phyloP scores from a whole-genome alignment of 1,139 yeast species.

The Suhomyces terraborum region DNA sequence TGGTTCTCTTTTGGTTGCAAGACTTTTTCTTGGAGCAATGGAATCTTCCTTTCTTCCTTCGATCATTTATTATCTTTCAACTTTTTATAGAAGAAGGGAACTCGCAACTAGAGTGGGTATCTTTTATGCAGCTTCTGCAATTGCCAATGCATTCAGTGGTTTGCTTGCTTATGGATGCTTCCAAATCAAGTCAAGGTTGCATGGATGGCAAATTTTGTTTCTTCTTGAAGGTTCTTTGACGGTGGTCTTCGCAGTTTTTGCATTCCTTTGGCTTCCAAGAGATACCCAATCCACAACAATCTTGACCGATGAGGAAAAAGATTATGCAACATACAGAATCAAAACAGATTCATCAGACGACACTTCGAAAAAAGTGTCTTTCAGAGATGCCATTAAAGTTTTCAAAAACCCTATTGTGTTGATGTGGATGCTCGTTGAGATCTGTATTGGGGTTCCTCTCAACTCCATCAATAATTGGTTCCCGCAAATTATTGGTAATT shows the following conservation, averaged over 20 bases:
- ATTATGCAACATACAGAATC: slow-evolving; percentile 29
- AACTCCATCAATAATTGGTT: slow-evolving; percentile 52
- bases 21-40: slow-evolving; percentile 26
- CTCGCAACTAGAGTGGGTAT: slow-evolving; percentile 24
- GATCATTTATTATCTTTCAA: slow-evolving; percentile 24
- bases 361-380: slow-evolving; percentile 23
- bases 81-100: slow-evolving; percentile 25
- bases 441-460: slow-evolving; percentile 50
- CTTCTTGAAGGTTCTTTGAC: slow-evolving; percentile 26
- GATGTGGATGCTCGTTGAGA: slow-evolving; percentile 40
- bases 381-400: slow-evolving; percentile 31
- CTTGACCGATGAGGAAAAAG: slow-evolving; percentile 29
- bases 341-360: slow-evolving; percentile 30
- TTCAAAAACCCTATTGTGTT: slow-evolving; percentile 31
- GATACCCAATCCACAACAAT: slow-evolving; percentile 29
- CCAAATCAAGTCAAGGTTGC: slow-evolving; percentile 25
- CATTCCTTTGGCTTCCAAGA: slow-evolving; percentile 24
- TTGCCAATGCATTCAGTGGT: slow-evolving; percentile 28
- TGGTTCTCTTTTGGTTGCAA: slow-evolving; percentile 23
- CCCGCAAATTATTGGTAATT: slow-evolving; percentile 34
- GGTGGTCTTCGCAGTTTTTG: slow-evolving; percentile 19
- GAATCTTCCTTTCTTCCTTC: slow-evolving; percentile 27
- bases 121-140: slow-evolving; percentile 25
- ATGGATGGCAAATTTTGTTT: slow-evolving; percentile 30
- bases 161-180: slow-evolving; percentile 25